These are phyloP conservation scores for Lantana camara DNA, from an alignment of 257 asterid genomes.

Conservation along the genomic window DNA sequence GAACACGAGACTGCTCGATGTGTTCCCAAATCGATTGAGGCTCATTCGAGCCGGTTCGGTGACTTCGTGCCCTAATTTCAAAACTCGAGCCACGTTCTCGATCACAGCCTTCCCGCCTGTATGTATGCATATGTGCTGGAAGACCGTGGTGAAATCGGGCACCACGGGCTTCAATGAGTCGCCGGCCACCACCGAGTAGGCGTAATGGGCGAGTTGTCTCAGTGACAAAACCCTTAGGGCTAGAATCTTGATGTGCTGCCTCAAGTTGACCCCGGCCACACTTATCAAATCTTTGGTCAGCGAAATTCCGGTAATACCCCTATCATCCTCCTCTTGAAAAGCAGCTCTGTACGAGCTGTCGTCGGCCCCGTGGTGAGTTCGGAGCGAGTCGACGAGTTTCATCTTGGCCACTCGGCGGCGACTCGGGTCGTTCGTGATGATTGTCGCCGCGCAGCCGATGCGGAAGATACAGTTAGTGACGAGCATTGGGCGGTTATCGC, in stretches of 20 bases:
- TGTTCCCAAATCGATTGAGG: conserved; percentile 68
- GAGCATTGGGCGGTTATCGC: conserved; percentile 67
- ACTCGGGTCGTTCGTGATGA: conserved; percentile 49
- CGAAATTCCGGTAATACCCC: conserved; percentile 52
- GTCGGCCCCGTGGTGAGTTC: conserved; percentile 70
- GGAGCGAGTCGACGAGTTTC: conserved; percentile 52
- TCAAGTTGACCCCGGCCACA: conserved; percentile 50
- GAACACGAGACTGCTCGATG: conserved; percentile 63
- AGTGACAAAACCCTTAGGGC: conserved; percentile 61
- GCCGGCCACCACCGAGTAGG: conserved; percentile 28
- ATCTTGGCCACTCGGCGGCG: conserved; percentile 45
- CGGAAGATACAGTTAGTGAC: conserved; percentile 69
- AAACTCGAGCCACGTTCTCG: conserved; percentile 47
- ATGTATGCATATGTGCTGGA: conserved; percentile 66
- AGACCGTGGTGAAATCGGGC: conserved; percentile 62
- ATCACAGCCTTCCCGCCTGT: conserved; percentile 74
- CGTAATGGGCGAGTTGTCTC: conserved; percentile 45
- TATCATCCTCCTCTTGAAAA: conserved; percentile 65
- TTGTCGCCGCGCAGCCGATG: conserved; percentile 63
- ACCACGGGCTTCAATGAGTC: conserved; percentile 28
- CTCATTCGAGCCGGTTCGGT: conserved; percentile 73
- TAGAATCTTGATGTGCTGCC: conserved; percentile 47
- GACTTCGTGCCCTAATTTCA: conserved; percentile 37
- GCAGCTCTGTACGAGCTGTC: conserved; percentile 56
- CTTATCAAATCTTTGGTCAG: conserved; percentile 57